Base-by-base conservation (phyloP, 2,329 filamentous ascomycete genomes). In the Fusarium penzigii region DNA sequence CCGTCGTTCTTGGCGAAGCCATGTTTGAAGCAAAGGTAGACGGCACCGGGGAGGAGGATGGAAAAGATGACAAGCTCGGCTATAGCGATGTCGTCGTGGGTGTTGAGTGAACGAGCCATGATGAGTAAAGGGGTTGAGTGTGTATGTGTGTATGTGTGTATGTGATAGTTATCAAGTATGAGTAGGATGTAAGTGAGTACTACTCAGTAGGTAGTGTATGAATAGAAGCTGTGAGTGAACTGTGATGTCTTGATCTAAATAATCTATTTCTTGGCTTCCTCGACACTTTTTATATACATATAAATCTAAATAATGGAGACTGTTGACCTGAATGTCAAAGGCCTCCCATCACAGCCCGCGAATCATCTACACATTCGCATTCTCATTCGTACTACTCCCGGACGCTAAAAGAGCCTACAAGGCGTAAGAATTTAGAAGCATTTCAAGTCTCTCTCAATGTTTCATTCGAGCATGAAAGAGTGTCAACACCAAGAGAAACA, bases 1-100 rank as follows among this genome's bases (percentile, higher is more conserved):
- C 84, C 84, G 14, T 80, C 80, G 9, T 85, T 78, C 75, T 85
- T 83, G 5, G 70, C 61, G 65, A 78, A 80, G 79, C 84, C 70
- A 49, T 72, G 68, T 13, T 60, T 65, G 51, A 60, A 81, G 11
- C 81, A 83, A 49, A 86, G 53, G 38, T 64, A 46, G 48, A 73
- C 48, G 38, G 61, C 64, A 16, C 62, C 63, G 42, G 56, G 42
- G 41, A 73, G 61, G 46, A 66, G 62, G 51, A 65, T 49, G 17
- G 59, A 17, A 55, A 68, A 71, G 51, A 71, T 41, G 52, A 62
- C 40, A 29, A 72, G 61, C 32, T 70, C 63, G 20, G 67, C 69
- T 34, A 70, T 66, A 53, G 68, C 61, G 20, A 71, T 67, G 38
- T 61, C 55, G 44, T 72, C 68, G 49, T 69, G 69, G 16, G 56